phyloP scores from a whole-genome alignment of 2,329 filamentous ascomycete genomes.

The Cercospora sp. region DNA sequence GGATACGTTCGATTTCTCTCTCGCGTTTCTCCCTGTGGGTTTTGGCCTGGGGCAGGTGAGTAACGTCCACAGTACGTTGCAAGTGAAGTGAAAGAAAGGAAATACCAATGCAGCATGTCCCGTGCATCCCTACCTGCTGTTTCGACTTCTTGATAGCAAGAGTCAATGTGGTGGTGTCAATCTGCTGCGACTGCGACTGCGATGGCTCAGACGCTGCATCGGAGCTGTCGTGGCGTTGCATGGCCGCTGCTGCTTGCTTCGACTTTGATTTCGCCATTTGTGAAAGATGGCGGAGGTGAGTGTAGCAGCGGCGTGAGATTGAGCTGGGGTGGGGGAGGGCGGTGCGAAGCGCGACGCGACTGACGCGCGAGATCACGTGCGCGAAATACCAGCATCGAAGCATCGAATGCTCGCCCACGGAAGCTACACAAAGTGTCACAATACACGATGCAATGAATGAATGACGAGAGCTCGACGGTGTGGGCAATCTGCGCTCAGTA shows the following conservation, averaged over 20 bases:
- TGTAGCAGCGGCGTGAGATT: background rate
- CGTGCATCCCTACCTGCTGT: conserved; percentile 10
- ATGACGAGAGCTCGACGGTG: background rate
- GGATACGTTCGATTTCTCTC: conserved; percentile 19
- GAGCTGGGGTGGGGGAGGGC: background rate
- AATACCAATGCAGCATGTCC: background rate
- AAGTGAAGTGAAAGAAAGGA: background rate
- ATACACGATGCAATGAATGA: background rate
- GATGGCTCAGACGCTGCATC: background rate
- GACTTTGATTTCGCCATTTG: conserved; percentile 19
- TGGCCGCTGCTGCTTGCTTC: conserved; percentile 6
- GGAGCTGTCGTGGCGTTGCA: background rate
- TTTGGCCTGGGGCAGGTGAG: conserved; percentile 12
- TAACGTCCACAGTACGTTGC: too few species aligned
- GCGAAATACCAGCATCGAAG: background rate
- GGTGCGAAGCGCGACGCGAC: background rate
- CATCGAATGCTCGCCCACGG: background rate
- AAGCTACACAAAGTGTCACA: background rate
- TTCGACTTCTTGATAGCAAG: conserved; percentile 14
- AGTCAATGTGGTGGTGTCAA: conserved; percentile 8
- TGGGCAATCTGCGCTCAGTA: background rate
- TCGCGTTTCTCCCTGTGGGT: conserved; percentile 15
- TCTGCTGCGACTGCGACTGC: conserved; percentile 15
- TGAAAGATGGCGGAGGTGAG: background rate
- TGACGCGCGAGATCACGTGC: background rate